Evolutionary conservation across 2,329 filamentous ascomycete species (phyloP).

Genomic region (Sporothrix inflata): DNA sequence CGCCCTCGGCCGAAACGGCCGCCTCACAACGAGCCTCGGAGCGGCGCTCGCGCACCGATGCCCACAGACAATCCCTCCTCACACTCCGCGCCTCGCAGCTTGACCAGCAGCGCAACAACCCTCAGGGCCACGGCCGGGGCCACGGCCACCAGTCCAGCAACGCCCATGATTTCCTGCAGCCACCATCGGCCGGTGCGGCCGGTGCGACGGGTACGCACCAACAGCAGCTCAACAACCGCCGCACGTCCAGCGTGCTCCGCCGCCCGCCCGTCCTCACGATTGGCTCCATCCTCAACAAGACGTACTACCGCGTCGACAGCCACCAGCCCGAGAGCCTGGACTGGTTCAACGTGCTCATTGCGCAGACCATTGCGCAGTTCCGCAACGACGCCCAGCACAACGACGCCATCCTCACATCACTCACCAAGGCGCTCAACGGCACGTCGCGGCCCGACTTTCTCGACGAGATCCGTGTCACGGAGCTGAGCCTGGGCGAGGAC

Average conservation of each 20-base stretch:
- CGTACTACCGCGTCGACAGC: conserved; percentile 93
- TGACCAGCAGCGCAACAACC: conserved; percentile 38
- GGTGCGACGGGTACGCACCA: conserved; percentile 47
- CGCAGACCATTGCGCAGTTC: conserved; percentile 95
- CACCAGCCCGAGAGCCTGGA: conserved; percentile 96
- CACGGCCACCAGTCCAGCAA: background rate
- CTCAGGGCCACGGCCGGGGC: conserved; percentile 19
- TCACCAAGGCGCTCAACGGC: conserved; percentile 88
- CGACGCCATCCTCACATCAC: conserved; percentile 81
- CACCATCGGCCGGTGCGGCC: conserved; percentile 36
- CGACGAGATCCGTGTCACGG: conserved; percentile 90
- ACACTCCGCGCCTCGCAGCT: conserved; percentile 56
- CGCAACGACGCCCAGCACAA: conserved; percentile 89
- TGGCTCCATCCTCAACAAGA: conserved; percentile 92
- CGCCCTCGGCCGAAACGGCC: conserved; percentile 79
- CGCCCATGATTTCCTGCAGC: conserved; percentile 33
- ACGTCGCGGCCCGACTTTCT: conserved; percentile 84
- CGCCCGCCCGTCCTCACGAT: conserved; percentile 79
- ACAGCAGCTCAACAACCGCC: conserved; percentile 51
- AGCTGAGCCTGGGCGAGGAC: conserved; percentile 92
- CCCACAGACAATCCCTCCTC: conserved; percentile 75
- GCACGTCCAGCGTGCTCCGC: conserved; percentile 71
- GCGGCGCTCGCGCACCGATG: conserved; percentile 71
- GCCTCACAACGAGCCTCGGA: conserved; percentile 76
- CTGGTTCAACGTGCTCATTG: conserved; percentile 98